phyloP scores from a whole-genome alignment of 352 stramenopile species.

The Phytophthora boehmeriae region DNA sequence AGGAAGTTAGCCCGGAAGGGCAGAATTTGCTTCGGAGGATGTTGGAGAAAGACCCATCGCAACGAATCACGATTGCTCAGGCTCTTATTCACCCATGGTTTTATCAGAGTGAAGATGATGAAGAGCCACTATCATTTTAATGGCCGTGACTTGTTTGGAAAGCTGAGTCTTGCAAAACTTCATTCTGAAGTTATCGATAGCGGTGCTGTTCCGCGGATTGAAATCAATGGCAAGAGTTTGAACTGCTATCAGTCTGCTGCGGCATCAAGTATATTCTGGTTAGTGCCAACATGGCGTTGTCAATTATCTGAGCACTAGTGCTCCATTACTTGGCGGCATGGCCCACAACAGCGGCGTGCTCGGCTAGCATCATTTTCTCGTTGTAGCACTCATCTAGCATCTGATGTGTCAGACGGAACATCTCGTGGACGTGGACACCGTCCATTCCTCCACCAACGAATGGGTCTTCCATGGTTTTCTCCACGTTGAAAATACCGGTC shows the following conservation, averaged over 20 bases:
- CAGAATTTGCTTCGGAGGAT: slow-evolving; percentile 57
- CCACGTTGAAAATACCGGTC: slow-evolving; percentile 90
- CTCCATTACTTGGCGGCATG: background rate
- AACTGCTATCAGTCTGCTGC: no score
- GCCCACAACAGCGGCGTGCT: background rate
- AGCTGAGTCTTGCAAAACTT: no score
- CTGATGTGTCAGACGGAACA: slow-evolving; percentile 51
- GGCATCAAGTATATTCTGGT: no score
- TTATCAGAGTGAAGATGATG: slow-evolving; percentile 36
- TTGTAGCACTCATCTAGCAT: slow-evolving; percentile 64
- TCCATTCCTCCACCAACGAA: slow-evolving; percentile 74
- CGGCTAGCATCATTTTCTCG: slow-evolving; percentile 12
- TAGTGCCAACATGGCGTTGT: no score
- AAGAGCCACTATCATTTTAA: slow-evolving; percentile 78
- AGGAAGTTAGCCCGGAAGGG: slow-evolving; percentile 34
- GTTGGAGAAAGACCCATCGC: slow-evolving; percentile 50
- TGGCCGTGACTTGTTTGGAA: no score
- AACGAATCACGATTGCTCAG: slow-evolving; percentile 60
- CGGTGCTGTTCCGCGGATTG: no score
- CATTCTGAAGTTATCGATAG: no score
- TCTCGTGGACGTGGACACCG: slow-evolving; percentile 64
- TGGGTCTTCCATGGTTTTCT: slow-evolving; percentile 84
- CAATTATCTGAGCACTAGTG: no score
- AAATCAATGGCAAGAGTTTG: no score
- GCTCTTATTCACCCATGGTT: slow-evolving; percentile 74